These are phyloP conservation scores for Tieghemiomyces parasiticus DNA, from an alignment of 192 early-diverging fungal genomes.

Conservation along the genomic window DNA sequence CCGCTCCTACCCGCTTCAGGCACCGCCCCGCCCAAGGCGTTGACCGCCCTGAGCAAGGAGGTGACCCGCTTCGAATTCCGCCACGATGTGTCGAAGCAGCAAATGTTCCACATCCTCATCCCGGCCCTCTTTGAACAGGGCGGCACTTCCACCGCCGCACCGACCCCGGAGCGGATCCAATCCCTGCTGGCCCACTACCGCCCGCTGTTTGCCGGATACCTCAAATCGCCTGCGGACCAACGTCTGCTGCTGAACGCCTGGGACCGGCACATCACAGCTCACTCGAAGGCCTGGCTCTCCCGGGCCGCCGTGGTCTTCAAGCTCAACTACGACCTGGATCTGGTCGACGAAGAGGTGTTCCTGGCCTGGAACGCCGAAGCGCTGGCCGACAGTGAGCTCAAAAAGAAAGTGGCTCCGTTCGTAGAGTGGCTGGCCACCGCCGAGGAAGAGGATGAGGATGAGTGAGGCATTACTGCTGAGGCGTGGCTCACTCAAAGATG, in stretches of 20 bases:
- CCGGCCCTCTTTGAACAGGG: constrained; percentile 39
- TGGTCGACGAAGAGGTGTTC: constrained; percentile 70
- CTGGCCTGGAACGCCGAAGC: constrained; percentile 42
- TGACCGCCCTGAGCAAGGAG: constrained; percentile 55
- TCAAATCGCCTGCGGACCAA: constrained; percentile 23
- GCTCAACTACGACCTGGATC: constrained; percentile 52
- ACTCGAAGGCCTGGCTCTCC: constrained; percentile 24
- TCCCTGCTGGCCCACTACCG: constrained; percentile 12
- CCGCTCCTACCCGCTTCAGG: constrained; percentile 11
- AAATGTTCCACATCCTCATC: constrained; percentile 52
- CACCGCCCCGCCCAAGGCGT: constrained; percentile 10
- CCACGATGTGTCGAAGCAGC: constrained; percentile 62
- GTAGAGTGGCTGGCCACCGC: constrained; percentile 66
- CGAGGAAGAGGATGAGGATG: constrained; percentile 52
- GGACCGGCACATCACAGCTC: constrained; percentile 20
- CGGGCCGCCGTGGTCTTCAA: constrained; percentile 48
- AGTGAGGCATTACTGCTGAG: no score
- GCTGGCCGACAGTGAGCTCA: constrained; percentile 36
- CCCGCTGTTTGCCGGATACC: constrained; percentile 21
- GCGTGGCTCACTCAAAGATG: no score
- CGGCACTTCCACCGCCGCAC: constrained; percentile 19
- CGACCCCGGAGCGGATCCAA: constrained; percentile 8
- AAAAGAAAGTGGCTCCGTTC: constrained; percentile 47
- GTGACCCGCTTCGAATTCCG: constrained; percentile 74
- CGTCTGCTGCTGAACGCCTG: constrained; percentile 27